Evolutionary conservation across 179 eudicot species (phyloP).

Genomic region (Sideroxylon spinosum): DNA sequence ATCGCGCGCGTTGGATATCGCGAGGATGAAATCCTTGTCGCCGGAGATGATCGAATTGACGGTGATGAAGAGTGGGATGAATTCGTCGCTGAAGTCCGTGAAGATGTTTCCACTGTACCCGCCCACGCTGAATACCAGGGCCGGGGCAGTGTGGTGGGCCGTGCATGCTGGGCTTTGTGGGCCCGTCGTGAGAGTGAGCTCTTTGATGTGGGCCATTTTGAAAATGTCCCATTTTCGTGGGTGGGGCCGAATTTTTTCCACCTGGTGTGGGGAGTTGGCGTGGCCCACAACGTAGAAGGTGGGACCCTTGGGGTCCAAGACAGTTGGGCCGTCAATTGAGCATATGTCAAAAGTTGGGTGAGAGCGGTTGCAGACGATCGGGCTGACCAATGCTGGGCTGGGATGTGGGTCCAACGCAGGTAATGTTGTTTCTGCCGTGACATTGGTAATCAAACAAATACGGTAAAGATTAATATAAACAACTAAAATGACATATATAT

Average conservation of each 20-base stretch:
- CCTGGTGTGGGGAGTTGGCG: slow-evolving; percentile 16
- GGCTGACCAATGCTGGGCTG: not conserved
- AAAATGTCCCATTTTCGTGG: slow-evolving; percentile 51
- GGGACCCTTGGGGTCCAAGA: slow-evolving; percentile 35
- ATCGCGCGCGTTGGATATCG: slow-evolving; percentile 40
- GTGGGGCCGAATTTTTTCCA: slow-evolving; percentile 44
- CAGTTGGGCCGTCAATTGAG: slow-evolving; percentile 37
- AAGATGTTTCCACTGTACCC: slow-evolving; percentile 55
- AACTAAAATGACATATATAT: not conserved
- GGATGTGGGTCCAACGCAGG: not conserved
- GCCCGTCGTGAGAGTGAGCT: slow-evolving; percentile 34
- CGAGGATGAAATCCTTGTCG: slow-evolving; percentile 43
- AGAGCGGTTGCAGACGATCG: slow-evolving; percentile 38
- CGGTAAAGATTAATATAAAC: not conserved
- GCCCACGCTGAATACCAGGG: slow-evolving; percentile 45
- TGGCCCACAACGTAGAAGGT: slow-evolving; percentile 33
- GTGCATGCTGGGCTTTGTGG: slow-evolving; percentile 36
- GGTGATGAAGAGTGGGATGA: slow-evolving; percentile 57
- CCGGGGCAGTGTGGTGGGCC: slow-evolving; percentile 38
- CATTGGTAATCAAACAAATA: not conserved
- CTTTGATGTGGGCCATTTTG: slow-evolving; percentile 38
- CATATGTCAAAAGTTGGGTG: slow-evolving; percentile 45
- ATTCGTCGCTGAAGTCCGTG: slow-evolving; percentile 52
- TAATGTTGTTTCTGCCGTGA: not conserved
- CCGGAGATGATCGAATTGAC: slow-evolving; percentile 29